phyloP scores from a whole-genome alignment of 148 eudicot genomes.

The Arctostaphylos glauca region DNA sequence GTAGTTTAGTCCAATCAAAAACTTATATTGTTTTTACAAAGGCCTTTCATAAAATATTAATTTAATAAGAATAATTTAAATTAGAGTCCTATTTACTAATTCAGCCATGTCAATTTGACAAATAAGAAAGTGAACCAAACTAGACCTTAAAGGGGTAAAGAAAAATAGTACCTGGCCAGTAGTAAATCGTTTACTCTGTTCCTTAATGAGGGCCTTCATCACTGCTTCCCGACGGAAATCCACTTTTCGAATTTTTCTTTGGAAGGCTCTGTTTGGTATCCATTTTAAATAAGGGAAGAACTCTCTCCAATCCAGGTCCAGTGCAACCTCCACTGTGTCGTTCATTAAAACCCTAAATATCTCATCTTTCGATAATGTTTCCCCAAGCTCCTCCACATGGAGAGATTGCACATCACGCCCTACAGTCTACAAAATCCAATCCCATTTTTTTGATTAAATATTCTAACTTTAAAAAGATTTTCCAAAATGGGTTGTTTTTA shows the following conservation, averaged over 20 bases:
- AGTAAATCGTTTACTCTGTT: conserved; percentile 41
- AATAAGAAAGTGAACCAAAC: too few species aligned
- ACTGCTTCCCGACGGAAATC: conserved; percentile 56
- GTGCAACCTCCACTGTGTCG: conserved; percentile 83
- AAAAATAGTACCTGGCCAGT: conserved; percentile 42
- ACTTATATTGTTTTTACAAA: too few species aligned
- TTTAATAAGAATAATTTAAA: too few species aligned
- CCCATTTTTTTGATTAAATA: too few species aligned
- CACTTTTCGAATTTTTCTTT: conserved; percentile 43
- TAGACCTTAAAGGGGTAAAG: too few species aligned
- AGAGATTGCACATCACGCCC: conserved; percentile 61
- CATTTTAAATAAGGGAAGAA: conserved; percentile 79
- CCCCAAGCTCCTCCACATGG: conserved; percentile 63
- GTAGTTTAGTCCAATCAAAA: too few species aligned
- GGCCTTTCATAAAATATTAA: too few species aligned
- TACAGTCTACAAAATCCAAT: conserved; percentile 58
- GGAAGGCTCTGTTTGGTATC: conserved; percentile 69
- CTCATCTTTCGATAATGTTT: conserved; percentile 51
- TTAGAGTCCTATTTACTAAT: too few species aligned
- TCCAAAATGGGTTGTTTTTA: too few species aligned
- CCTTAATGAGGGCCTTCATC: conserved; percentile 63
- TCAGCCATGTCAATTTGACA: too few species aligned
- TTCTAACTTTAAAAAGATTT: too few species aligned
- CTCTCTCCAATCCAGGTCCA: conserved; percentile 94
- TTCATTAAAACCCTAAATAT: conserved; percentile 49